Percentiles rank a stretch among this genome's conserved stretches.
Evolutionary conservation across 163 green algal species (phyloP).

Genomic region (Scenedesmus sp.): DNA sequence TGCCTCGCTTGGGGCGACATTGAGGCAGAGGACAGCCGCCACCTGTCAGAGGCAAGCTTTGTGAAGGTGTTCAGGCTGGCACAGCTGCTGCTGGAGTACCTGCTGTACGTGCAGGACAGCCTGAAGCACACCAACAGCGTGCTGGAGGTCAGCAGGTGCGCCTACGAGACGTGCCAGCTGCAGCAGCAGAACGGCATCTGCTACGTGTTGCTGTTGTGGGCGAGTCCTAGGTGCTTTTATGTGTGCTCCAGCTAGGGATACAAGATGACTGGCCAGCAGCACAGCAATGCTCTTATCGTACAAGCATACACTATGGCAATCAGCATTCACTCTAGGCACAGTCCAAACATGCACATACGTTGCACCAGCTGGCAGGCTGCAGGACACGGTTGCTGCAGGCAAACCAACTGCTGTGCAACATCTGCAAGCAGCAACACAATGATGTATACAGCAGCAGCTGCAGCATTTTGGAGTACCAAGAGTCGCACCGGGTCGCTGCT

Average conservation of each 20-base stretch:
- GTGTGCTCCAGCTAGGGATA: background rate
- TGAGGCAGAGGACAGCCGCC: slow-evolving; percentile 79
- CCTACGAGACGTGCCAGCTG: background rate
- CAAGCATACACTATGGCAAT: no score
- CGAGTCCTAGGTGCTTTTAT: no score
- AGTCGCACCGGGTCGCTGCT: background rate
- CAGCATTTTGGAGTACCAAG: background rate
- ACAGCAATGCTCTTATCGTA: background rate
- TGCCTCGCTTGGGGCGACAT: slow-evolving; percentile 85
- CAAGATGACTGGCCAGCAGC: background rate
- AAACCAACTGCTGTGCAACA: background rate
- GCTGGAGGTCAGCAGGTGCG: slow-evolving; percentile 40
- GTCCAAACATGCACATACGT: no score
- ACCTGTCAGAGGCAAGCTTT: slow-evolving; percentile 84
- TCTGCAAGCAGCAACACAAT: background rate
- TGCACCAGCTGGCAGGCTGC: no score
- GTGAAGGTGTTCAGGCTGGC: slow-evolving; percentile 83
- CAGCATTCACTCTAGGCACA: no score
- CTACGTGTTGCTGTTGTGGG: background rate
- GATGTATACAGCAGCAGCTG: background rate
- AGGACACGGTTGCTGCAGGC: no score
- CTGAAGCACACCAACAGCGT: slow-evolving; percentile 27
- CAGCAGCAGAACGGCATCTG: background rate
- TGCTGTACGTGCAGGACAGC: slow-evolving; percentile 86
- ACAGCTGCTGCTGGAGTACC: slow-evolving; percentile 91